Percentiles rank a stretch among this genome's conserved stretches.
Evolutionary conservation across 345 rosid genomes (phyloP).

Genomic region (Tarenaya hassleriana): DNA sequence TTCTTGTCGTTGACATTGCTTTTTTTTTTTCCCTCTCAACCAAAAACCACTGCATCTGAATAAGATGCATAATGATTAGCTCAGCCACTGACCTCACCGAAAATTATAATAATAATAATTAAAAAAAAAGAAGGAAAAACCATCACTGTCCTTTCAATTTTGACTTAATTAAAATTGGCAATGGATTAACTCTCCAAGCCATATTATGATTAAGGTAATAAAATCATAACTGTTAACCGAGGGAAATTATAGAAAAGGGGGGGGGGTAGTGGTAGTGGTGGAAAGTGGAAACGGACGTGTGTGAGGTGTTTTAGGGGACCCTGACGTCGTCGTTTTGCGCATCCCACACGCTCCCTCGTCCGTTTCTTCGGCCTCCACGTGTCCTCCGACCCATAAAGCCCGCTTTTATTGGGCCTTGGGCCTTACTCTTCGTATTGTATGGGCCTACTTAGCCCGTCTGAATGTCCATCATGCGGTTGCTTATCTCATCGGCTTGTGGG

Average conservation of each 20-base stretch:
- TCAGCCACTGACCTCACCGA: conserved; percentile 24
- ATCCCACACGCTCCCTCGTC: conserved; percentile 33
- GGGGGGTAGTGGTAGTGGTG: no score
- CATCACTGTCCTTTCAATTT: no score
- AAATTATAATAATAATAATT: neutral
- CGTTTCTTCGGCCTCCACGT: conserved; percentile 22
- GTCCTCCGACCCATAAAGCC: neutral
- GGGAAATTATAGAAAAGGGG: no score
- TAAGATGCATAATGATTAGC: conserved; percentile 23
- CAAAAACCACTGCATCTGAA: conserved; percentile 18
- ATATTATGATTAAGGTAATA: no score
- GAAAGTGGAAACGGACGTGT: conserved; percentile 30
- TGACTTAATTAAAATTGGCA: no score
- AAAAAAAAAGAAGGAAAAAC: no score
- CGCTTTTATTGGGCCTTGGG: conserved; percentile 16
- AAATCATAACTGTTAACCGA: no score
- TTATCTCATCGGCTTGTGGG: neutral
- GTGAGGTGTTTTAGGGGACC: no score
- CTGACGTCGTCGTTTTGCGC: conserved; percentile 27
- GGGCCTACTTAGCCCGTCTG: no score
- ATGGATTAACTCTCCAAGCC: no score
- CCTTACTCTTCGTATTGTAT: no score
- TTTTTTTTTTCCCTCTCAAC: conserved; percentile 3
- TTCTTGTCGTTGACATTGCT: conserved; percentile 29
- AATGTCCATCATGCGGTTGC: neutral